Percentiles rank a stretch among this genome's conserved stretches.
These are phyloP conservation scores for Mrakia hoshinonis DNA, from an alignment of 768 basidiomycete species.

Conservation along the genomic window DNA sequence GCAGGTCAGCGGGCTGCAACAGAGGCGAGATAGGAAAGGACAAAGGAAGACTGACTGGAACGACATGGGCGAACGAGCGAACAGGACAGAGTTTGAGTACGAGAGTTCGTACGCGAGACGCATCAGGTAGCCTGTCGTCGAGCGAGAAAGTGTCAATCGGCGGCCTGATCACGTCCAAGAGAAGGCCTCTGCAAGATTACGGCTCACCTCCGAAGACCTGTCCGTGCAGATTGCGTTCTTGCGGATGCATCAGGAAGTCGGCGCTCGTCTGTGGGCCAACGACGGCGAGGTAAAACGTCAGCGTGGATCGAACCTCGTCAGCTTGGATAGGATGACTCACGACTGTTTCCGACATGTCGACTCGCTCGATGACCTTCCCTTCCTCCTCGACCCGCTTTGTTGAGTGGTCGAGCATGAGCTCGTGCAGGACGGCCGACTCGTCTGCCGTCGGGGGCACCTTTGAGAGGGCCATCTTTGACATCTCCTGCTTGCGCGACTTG, in stretches of 20 bases:
- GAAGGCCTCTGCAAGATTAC: not conserved
- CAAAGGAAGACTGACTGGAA: conserved; percentile 23
- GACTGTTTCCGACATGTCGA: conserved; percentile 67
- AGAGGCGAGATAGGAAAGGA: not conserved
- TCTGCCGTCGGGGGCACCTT: conserved; percentile 63
- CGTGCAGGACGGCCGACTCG: conserved; percentile 62
- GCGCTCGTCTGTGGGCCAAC: not conserved
- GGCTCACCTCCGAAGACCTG: conserved; percentile 65
- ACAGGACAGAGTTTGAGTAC: conserved; percentile 8
- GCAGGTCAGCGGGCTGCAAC: conserved; percentile 52
- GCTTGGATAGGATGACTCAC: conserved; percentile 50
- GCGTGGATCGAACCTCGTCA: not conserved
- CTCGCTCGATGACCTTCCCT: conserved; percentile 46
- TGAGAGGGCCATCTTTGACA: conserved; percentile 54
- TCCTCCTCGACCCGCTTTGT: conserved; percentile 14
- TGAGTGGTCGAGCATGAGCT: conserved; percentile 57
- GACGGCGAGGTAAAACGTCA: not conserved
- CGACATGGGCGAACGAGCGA: not conserved
- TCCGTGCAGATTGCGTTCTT: conserved; percentile 55
- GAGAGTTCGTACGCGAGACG: conserved; percentile 62
- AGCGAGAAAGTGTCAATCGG: not conserved
- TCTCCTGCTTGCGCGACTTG: conserved; percentile 52
- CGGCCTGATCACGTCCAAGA: not conserved
- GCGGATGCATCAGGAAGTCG: conserved; percentile 17
- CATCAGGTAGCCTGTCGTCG: conserved; percentile 45